A percentile compares a stretch with the other conserved stretches of the same genome.
phyloP scores from a whole-genome alignment of 306 rosid genomes.

The Betula pendula region DNA sequence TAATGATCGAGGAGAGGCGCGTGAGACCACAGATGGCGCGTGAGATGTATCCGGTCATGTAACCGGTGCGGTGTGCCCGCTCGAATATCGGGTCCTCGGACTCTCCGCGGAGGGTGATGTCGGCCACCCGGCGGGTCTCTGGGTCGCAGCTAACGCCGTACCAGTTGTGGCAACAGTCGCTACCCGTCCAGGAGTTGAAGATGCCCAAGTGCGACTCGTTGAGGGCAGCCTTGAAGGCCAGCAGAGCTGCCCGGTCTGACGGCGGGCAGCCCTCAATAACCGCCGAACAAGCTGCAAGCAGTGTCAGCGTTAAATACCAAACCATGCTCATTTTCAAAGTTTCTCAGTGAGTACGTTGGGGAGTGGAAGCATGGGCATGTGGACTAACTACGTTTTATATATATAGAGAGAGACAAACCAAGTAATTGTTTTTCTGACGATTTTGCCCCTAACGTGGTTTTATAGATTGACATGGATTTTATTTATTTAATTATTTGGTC shows the following conservation, averaged over 20 bases:
- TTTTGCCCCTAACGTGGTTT: conserved; percentile 50
- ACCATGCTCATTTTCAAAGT: conserved; percentile 28
- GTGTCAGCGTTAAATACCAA: not conserved
- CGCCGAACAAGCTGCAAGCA: conserved; percentile 22
- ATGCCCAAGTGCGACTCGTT: conserved; percentile 64
- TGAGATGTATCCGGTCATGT: conserved; percentile 82
- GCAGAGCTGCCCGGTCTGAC: conserved; percentile 68
- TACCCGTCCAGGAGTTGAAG: conserved; percentile 81
- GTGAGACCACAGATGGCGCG: conserved; percentile 66
- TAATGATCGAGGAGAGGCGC: conserved; percentile 67
- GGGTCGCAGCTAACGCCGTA: conserved; percentile 86
- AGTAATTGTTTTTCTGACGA: conserved; percentile 32
- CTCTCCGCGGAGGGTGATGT: conserved; percentile 90
- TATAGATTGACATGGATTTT: not conserved
- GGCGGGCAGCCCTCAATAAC: conserved; percentile 66
- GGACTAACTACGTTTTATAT: conserved; percentile 1
- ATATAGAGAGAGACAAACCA: conserved; percentile 18
- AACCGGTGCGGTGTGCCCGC: conserved; percentile 61
- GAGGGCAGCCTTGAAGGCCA: conserved; percentile 70
- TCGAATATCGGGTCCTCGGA: conserved; percentile 73
- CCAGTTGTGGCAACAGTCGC: conserved; percentile 84
- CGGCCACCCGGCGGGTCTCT: conserved; percentile 64
- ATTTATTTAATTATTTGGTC: not conserved
- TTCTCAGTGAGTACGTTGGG: not conserved
- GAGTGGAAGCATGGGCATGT: conserved; percentile 28